Base-by-base conservation (phyloP, 2,329 filamentous ascomycete species). In the Scedosporium boydii region DNA sequence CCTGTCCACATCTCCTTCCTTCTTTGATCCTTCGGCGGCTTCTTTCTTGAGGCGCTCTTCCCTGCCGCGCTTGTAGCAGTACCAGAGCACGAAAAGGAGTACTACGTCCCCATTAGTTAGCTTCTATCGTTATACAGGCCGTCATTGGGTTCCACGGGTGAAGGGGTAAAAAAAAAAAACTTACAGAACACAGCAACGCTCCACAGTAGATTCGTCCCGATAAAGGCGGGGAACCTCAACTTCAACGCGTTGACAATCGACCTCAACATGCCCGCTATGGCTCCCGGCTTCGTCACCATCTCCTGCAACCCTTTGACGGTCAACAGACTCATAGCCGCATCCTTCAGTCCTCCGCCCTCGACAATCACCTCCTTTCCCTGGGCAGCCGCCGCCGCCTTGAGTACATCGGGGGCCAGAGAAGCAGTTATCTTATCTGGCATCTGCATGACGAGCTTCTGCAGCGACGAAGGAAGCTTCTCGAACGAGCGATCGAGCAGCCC, bases 81-180 rank as follows among this genome's bases (percentile, higher is more conserved):
- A 99, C 93, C 93, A 99, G 69, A 98, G 87, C 55, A 96, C 91
- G 71, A 96, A 95, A 63, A 99, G 83, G 16, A 98, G 82, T 62
- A 98, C 90, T 90, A 62, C 29, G 18, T 23, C 6, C 27, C 9
- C 5, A 60, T 64, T 60, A 62, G 62, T 51, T 46, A 62, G 18
- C 10, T 26, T 23, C 14, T 23, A 9, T 38, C 9, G 34, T 38
- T 2, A 12, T 38, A 38, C 34, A 14, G 34, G 34, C 9, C 34
- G 9, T 34, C 29, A 6, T 34, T 38, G 34, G 10, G 34, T 38
- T 38, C 10, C 34, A 38, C 34, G 10, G 34, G 34, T 3, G 34
- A 38, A 10, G 57, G 27, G 27, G 18, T 18, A 51, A 41, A 4
- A 23, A 23, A 23, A 23, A 23, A 23, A 23, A 44, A 72, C 88